phyloP scores from a whole-genome alignment of 331 rosid genomes.

The Spiraea crenata region DNA sequence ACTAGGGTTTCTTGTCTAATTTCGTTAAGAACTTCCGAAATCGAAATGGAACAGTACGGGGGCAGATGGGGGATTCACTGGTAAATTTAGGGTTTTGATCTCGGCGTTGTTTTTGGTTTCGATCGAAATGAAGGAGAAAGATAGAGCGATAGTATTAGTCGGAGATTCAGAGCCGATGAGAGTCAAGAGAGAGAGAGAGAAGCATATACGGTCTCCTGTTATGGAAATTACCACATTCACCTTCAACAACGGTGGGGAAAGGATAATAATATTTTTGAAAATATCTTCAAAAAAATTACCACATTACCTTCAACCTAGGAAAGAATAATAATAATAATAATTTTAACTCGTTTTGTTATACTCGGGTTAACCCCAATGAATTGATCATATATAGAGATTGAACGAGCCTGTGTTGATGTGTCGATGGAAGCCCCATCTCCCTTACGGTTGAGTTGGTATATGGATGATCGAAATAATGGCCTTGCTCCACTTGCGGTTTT shows the following conservation, averaged over 20 bases:
- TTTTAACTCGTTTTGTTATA: no score
- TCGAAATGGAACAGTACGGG: slow-evolving; percentile 23
- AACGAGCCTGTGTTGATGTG: no score
- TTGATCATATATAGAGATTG: no score
- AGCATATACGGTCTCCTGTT: slow-evolving; percentile 1
- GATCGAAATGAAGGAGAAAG: slow-evolving; percentile 38
- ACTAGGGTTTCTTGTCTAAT: slow-evolving; percentile 43
- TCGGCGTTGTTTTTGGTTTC: slow-evolving; percentile 26
- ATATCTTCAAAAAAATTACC: no score
- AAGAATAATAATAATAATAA: no score
- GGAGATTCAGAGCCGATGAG: slow-evolving; percentile 1
- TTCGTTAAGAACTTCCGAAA: slow-evolving; percentile 15
- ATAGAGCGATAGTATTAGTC: slow-evolving; percentile 1
- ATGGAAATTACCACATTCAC: slow-evolving; percentile 5
- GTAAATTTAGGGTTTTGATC: slow-evolving; percentile 24
- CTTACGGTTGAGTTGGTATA: no score
- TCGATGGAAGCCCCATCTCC: no score
- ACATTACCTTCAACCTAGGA: no score
- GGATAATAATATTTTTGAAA: slow-evolving; percentile 2
- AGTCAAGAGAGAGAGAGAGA: background rate
- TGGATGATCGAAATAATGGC: no score
- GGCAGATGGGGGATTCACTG: slow-evolving; percentile 20
- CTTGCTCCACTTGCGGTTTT: no score
- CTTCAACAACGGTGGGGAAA: background rate
- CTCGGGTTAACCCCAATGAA: no score